A percentile compares a stretch with the other conserved stretches of the same genome.
phyloP scores from a whole-genome alignment of 192 early-diverging fungal species.

The Gamsiella multidivaricata region DNA sequence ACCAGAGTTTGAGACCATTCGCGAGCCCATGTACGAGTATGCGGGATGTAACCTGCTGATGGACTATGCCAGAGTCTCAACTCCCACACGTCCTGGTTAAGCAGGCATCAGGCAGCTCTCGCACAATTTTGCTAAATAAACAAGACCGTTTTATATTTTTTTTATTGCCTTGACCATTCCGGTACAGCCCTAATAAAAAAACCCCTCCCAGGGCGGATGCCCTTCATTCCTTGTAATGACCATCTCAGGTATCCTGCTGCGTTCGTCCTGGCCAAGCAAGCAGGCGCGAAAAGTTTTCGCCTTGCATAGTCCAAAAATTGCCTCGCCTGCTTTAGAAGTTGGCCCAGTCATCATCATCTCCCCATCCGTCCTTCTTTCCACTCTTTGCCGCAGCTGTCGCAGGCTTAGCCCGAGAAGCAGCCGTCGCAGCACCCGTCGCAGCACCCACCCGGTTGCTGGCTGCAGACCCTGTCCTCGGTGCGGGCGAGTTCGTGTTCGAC shows the following conservation, averaged over 20 bases:
- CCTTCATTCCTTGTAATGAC: too few relatives aligned
- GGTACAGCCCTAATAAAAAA: not conserved
- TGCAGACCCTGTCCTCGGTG: slow-evolving; percentile 38
- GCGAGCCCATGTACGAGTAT: slow-evolving; percentile 73
- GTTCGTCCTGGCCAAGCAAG: too few relatives aligned
- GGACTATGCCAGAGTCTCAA: slow-evolving; percentile 73
- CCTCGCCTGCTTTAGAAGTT: too few relatives aligned
- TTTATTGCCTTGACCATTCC: not conserved
- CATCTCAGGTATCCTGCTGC: too few relatives aligned
- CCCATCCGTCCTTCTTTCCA: slow-evolving; percentile 53
- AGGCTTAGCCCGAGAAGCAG: slow-evolving; percentile 17
- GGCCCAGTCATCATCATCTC: slow-evolving; percentile 51
- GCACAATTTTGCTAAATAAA: too few relatives aligned
- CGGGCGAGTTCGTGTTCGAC: slow-evolving; percentile 46
- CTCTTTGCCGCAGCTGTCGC: slow-evolving; percentile 7
- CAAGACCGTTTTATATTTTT: not conserved
- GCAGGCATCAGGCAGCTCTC: too few relatives aligned
- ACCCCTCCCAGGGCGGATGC: too few relatives aligned
- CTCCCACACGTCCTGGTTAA: slow-evolving; percentile 71
- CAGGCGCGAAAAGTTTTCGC: too few relatives aligned
- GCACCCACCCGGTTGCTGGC: slow-evolving; percentile 1
- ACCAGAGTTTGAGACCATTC: slow-evolving; percentile 75
- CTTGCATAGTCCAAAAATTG: too few relatives aligned
- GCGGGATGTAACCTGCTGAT: slow-evolving; percentile 73
- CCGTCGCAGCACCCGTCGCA: too few relatives aligned